Evolutionary conservation across 306 rosid species (phyloP), one percentile per base, ranked within the genome.

Genomic region (Castanea sativa): DNA sequence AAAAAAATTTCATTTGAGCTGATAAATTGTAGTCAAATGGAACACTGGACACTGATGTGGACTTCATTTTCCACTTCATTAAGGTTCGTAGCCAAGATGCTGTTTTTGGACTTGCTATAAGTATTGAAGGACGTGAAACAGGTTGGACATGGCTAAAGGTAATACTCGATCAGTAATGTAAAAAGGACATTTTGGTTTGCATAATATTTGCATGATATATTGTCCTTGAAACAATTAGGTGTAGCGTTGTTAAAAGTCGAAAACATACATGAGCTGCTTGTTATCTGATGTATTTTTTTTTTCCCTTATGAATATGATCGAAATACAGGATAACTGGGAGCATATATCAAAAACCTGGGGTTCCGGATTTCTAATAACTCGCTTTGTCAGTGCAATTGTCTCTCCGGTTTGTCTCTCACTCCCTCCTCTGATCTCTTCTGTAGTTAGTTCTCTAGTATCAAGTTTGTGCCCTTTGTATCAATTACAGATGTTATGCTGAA

Each of bases 131-230:
- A 74, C 92, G 97, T 72, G 97, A 94, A 55, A 81, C 89, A 64
- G 94, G 97, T 76, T 94, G 98, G 98, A 55, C 82, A 9, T 92
- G 97, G 98, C 79, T 94, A 77, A 88, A 94, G 98, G 98, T 86
- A 84, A 71, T 83, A 53, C 78, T 73, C 75, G 61, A 76, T 23
- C 76, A 74, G 55, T 43, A 30, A 21, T 69, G 49, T 63, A 5
- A 61, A 78, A 70, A 65, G 78, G 56, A 63, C 38, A 45, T 63
- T 68, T 43, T 30, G 7, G 27, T n/a, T 71, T 32, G 72, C 51
- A 18, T 23, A 7, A 67, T 67, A 67, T 35, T 67, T 67, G 25
- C 72, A 19, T 67, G 51, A 30, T 64, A 16, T n/a, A 15, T 59
- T 59, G 67, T 49, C 53, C 53, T 49, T 49, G 5, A 49, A 49